These are phyloP conservation scores for Podosphaera aphanis DNA, from an alignment of 2,329 filamentous ascomycete species.

Conservation along the genomic window DNA sequence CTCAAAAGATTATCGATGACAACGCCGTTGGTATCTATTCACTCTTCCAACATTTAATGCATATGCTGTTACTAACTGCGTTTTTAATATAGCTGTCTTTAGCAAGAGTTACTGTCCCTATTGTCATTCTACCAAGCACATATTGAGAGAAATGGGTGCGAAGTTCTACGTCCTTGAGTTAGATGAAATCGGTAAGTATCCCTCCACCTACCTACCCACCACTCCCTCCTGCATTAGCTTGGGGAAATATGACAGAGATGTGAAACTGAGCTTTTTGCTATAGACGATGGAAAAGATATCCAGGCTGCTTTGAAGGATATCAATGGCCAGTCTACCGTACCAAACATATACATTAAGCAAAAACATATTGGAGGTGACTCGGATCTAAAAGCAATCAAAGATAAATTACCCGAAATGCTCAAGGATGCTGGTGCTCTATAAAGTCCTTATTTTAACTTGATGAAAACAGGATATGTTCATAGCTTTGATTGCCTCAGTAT, in stretches of 20 bases:
- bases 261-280: neutral
- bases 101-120: constrained; percentile 94
- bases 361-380: constrained; percentile 95
- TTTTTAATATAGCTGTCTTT: constrained; percentile 52
- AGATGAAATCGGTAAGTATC: constrained; percentile 51
- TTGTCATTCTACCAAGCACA: constrained; percentile 57
- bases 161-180: constrained; percentile 61
- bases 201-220: too few relatives aligned
- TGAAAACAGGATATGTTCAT: too few relatives aligned
- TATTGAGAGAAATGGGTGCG: constrained; percentile 45
- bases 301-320: constrained; percentile 66
- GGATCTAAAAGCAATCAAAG: constrained; percentile 45
- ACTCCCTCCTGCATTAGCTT: neutral
- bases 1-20: constrained; percentile 66
- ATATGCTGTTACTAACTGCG: neutral
- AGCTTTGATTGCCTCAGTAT: too few relatives aligned
- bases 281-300: constrained; percentile 62
- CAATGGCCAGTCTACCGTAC: constrained; percentile 67
- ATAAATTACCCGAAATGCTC: constrained; percentile 41
- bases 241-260: neutral
- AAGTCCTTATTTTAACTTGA: too few relatives aligned
- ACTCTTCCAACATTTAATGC: neutral
- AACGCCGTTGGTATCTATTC: constrained; percentile 51
- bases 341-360: constrained; percentile 81
- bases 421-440: constrained; percentile 40